Percentiles rank a stretch among this genome's conserved stretches.
phyloP scores from a whole-genome alignment of 2,329 filamentous ascomycete genomes.

The Penicillium brasilianum region DNA sequence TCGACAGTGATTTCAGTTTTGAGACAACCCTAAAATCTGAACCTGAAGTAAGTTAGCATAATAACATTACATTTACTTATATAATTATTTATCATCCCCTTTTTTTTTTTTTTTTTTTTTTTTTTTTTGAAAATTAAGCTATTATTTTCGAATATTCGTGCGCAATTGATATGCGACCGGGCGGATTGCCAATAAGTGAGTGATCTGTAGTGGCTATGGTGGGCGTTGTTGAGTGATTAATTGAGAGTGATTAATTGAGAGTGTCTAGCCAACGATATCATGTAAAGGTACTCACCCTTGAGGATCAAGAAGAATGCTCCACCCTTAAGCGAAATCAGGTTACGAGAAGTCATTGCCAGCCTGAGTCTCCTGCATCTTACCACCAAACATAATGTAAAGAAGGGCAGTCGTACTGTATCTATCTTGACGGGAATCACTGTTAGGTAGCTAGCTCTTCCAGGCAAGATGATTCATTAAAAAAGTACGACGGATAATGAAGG shows the following conservation, averaged over 20 bases:
- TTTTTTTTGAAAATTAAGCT: too few relatives aligned
- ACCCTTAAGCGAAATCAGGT: slow-evolving; percentile 4
- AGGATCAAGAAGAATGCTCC: slow-evolving; percentile 2
- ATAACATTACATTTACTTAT: too few relatives aligned
- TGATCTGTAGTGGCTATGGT: background rate
- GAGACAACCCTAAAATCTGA: background rate
- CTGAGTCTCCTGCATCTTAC: background rate
- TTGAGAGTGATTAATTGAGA: background rate
- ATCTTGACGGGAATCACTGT: too few relatives aligned
- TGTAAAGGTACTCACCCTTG: slow-evolving; percentile 1
- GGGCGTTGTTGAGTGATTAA: too few relatives aligned
- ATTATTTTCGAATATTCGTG: background rate
- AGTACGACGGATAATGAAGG: too few relatives aligned
- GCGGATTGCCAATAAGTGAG: background rate
- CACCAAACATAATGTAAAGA: too few relatives aligned
- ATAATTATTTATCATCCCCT: too few relatives aligned
- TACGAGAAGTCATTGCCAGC: background rate
- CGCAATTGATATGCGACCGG: background rate
- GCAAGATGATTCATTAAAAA: too few relatives aligned
- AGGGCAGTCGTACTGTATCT: too few relatives aligned
- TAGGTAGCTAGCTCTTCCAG: too few relatives aligned
- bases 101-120: too few relatives aligned
- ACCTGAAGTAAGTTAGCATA: background rate
- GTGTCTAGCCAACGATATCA: background rate
- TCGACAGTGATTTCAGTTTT: background rate